Base-by-base conservation (phyloP, 371 early-diverging fungal genomes). In the Mucor circinelloides region DNA sequence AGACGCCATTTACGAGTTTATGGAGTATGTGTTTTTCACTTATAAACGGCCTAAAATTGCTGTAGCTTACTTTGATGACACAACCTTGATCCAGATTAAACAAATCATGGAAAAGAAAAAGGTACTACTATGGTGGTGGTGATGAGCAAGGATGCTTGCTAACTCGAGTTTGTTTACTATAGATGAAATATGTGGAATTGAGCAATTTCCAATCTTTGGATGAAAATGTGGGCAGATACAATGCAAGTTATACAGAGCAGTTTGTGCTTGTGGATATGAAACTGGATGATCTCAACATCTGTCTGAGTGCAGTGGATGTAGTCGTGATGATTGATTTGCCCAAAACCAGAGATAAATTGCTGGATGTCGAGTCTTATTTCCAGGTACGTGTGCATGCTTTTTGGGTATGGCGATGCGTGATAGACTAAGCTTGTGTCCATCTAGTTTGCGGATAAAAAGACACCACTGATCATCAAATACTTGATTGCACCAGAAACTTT, bases 51-150 rank as follows among this genome's bases (percentile, higher is more conserved):
- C 79, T 6, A 91, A 90, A 58, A 83, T 87, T 46, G 63, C 91
- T 17, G 71, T 92, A 3, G 89, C 89, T 76, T 90, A 85, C 9
- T 89, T 86, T 63, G 91, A 93, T 58, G 50, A 50, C 9, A 61
- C 63, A 0, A 79, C 88, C 38, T 17, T 88, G 21, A 69, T n/a
- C 2, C 27, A 38, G 2, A 63, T 63, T 38, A 25, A 38, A 8
- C 36, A 27, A 28, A 1, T 36, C 12, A 30, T 82, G 25, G 64
- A 55, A 9, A 68, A 72, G 36, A 50, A 46, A 66, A 66, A 70
- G 48, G 78, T 72, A 70, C 6, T n/a, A 9, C 2, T 6, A 9
- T 19, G n/a, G n/a, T n/a, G n/a, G n/a, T n/a, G n/a, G n/a, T n/a
- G n/a, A n/a, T n/a, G n/a, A n/a, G n/a, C n/a, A n/a, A n/a, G n/a